phyloP scores from a whole-genome alignment of 192 early-diverging fungal species.

The Geranomyces variabilis region DNA sequence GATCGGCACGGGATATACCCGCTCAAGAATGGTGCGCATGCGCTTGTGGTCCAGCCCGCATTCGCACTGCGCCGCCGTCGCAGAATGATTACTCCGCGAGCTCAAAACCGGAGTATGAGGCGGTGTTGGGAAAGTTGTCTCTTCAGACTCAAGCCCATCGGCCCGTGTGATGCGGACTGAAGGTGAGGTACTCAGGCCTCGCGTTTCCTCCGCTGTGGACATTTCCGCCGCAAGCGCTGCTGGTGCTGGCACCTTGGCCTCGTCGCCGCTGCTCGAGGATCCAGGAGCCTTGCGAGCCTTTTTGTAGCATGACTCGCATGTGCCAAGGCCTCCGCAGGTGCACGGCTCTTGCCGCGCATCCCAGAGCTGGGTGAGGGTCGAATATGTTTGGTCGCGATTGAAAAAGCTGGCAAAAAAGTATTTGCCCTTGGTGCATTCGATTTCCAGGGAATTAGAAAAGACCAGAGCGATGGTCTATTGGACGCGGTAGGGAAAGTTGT shows the following conservation, averaged over 20 bases:
- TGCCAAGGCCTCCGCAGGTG: conserved; percentile 25
- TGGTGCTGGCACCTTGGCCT: not conserved
- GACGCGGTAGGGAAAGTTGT: no score
- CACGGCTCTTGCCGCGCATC: conserved; percentile 15
- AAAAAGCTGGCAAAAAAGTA: conserved; percentile 42
- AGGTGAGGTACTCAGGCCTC: not conserved
- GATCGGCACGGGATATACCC: conserved; percentile 12
- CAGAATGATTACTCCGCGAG: not conserved
- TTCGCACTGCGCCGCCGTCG: not conserved
- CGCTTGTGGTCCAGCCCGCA: conserved; percentile 9
- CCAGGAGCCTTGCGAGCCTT: not conserved
- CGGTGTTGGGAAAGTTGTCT: conserved; percentile 1
- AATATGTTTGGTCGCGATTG: conserved; percentile 23
- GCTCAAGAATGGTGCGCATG: conserved; percentile 25
- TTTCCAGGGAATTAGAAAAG: conserved; percentile 36
- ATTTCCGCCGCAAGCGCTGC: not conserved
- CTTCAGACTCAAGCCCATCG: not conserved
- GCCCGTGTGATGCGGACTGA: conserved; percentile 4
- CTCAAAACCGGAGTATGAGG: not conserved
- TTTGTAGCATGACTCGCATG: conserved; percentile 13
- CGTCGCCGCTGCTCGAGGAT: not conserved
- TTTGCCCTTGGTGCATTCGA: conserved; percentile 23
- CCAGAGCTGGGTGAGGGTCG: conserved; percentile 26
- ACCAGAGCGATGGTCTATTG: conserved; percentile 26
- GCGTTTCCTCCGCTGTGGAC: not conserved